Base-by-base conservation (phyloP, 2,329 filamentous ascomycete species). In the Coccinonectria pachysandricola region DNA sequence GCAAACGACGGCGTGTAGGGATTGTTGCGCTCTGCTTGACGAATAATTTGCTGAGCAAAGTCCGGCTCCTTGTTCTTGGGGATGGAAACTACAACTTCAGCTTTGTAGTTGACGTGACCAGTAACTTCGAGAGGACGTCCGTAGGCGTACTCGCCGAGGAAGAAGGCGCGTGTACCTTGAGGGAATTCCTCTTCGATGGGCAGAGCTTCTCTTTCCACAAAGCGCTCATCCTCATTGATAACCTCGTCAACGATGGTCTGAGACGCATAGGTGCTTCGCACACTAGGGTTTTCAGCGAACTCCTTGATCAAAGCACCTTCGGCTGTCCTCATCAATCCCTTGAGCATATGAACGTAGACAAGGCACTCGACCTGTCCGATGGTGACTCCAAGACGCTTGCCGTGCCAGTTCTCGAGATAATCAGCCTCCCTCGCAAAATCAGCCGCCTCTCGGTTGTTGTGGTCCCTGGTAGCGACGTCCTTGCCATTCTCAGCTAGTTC, bases 161-260 rank as follows among this genome's bases (percentile, higher is more conserved):
- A 96, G 60, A 98, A 98, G 1, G 82, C 86, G 30, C 79, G 73
- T 2, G 84, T 82, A 19, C 76, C 79, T 29, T 77, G 58, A 0
- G 91, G 87, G 37, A 95, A 96, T 47, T 98, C 91, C 52, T 95
- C 78, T 41, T 87, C 80, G 17, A 98, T 79, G 1, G 88, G 81
- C 5, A 93, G 50, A n/a, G 91, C 87, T 8, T 70, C 78, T 45
- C 77, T 80, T 57, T 98, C 91, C 27, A 96, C 71, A 58, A 98
- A 98, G 13, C 91, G 82, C 51, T 85, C 76, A 49, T 98, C 91
- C 45, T 87, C 81, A 49, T 88, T 93, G 44, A 86, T 60, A 21
- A 96, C 88, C 35, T 85, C 72, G 45, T 95, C 85, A 9, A 98
- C 88, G 26, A 96, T 67, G 11, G 83, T 76, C 51, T 98, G 91